phyloP scores from a whole-genome alignment of 345 rosid genomes.

The Abelmoschus esculentus region DNA sequence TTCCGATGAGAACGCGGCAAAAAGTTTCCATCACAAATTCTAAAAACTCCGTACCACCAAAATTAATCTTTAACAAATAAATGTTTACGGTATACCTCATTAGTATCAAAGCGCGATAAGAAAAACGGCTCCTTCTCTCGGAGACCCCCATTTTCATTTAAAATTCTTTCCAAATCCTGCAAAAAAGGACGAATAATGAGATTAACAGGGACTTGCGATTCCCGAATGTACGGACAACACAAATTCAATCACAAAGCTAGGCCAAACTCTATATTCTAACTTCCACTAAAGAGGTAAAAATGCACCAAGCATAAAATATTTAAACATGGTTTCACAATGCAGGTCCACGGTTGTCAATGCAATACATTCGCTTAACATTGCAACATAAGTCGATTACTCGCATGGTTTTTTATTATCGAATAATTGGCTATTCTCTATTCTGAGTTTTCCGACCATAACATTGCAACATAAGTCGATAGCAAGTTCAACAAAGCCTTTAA shows the following conservation, averaged over 20 bases:
- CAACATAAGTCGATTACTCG: too few relatives aligned
- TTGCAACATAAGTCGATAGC: neutral
- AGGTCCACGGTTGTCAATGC: neutral
- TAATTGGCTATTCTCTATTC: neutral
- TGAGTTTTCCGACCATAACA: neutral
- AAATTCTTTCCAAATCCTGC: slow-evolving; percentile 73
- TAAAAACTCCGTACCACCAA: neutral
- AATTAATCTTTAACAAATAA: neutral
- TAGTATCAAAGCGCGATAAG: slow-evolving; percentile 35
- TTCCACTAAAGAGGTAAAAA: neutral
- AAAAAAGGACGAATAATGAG: neutral
- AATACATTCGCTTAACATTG: too few relatives aligned
- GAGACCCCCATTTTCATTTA: slow-evolving; percentile 51
- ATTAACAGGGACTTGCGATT: neutral
- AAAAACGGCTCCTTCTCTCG: slow-evolving; percentile 78
- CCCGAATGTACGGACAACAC: neutral
- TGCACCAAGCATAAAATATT: neutral
- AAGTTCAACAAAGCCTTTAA: neutral
- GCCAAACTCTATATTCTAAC: neutral
- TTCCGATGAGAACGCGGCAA: neutral
- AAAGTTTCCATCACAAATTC: neutral
- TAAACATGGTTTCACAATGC: neutral
- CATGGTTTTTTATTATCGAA: slow-evolving; percentile 2
- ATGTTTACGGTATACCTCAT: slow-evolving; percentile 35
- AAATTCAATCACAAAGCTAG: neutral